phyloP scores from a whole-genome alignment of 768 basidiomycete genomes.

The Mycena filopes region DNA sequence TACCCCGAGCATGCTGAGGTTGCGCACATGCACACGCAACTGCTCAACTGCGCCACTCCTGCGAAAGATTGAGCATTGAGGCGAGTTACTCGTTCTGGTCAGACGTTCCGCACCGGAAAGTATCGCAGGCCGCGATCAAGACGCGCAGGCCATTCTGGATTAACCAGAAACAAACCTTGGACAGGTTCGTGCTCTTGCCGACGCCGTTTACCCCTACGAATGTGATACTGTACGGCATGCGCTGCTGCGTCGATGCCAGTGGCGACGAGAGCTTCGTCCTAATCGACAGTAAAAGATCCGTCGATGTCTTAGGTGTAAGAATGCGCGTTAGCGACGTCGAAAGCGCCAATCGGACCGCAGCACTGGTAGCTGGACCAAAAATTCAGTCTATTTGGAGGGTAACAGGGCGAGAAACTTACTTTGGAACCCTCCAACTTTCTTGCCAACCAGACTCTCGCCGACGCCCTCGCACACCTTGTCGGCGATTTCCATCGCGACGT shows the following conservation, averaged over 20 bases:
- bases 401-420: conserved; percentile 59
- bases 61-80: conserved; percentile 13
- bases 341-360: conserved; percentile 85
- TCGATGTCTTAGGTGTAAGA: conserved; percentile 95
- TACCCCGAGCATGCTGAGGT: conserved; percentile 85
- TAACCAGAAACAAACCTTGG: conserved; percentile 99
- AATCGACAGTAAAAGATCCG: conserved; percentile 95
- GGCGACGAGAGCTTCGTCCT: conserved; percentile 85
- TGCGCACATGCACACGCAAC: conserved; percentile 94
- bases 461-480: conserved; percentile 96
- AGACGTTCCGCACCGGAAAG: conserved; percentile 74
- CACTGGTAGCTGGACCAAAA: conserved; percentile 75
- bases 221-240: conserved; percentile 90
- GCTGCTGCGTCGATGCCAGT: conserved; percentile 77
- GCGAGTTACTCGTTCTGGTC: not conserved
- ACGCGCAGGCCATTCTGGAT: conserved; percentile 95
- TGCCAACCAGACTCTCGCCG: conserved; percentile 89
- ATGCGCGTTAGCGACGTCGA: conserved; percentile 91
- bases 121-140: conserved; percentile 98
- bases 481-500: conserved; percentile 95
- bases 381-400: conserved; percentile 23
- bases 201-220: conserved; percentile 99
- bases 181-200: conserved; percentile 97
- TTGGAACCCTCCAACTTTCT: conserved; percentile 90
- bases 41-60: conserved; percentile 99